These are phyloP conservation scores for Ambrosiella xylebori DNA, from an alignment of 2,329 filamentous ascomycete genomes.

Conservation along the genomic window DNA sequence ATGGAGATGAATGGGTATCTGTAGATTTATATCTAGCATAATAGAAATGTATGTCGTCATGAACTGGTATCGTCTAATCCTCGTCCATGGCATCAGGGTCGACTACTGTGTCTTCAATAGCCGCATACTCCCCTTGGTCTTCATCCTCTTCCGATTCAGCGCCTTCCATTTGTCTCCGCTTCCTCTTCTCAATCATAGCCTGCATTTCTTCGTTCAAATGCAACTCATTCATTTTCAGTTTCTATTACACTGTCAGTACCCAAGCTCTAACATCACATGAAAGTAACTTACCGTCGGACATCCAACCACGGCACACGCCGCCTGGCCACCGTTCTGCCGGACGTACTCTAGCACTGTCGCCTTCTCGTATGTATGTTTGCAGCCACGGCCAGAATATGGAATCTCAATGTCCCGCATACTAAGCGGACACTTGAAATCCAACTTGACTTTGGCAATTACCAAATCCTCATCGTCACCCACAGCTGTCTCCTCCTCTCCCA, in stretches of 20 bases:
- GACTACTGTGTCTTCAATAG: constrained; percentile 2
- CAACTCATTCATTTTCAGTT: constrained; percentile 1
- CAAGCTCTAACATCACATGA: not conserved
- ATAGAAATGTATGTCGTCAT: not conserved
- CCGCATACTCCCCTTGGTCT: constrained; percentile 8
- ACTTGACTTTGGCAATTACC: constrained; percentile 43
- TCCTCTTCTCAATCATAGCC: constrained; percentile 5
- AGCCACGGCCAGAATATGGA: constrained; percentile 48
- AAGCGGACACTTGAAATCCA: constrained; percentile 53
- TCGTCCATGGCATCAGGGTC: not conserved
- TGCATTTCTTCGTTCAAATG: constrained; percentile 4
- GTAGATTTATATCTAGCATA: not conserved
- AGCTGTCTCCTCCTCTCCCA: constrained; percentile 25
- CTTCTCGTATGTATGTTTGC: constrained; percentile 58
- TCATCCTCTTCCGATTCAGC: constrained; percentile 7
- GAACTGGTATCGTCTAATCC: not conserved
- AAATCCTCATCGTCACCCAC: constrained; percentile 46
- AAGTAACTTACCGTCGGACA: constrained; percentile 28
- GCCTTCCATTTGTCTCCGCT: not conserved
- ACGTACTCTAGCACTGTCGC: constrained; percentile 40
- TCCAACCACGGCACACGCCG: constrained; percentile 8
- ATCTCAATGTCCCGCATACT: constrained; percentile 47
- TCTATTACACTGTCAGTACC: not conserved
- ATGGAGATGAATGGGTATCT: not conserved
- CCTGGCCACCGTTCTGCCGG: constrained; percentile 33